Percentiles rank a stretch among this genome's conserved stretches.
These are phyloP conservation scores for Penicillium cinerascens DNA, from an alignment of 495 filamentous ascomycete species.

Conservation along the genomic window DNA sequence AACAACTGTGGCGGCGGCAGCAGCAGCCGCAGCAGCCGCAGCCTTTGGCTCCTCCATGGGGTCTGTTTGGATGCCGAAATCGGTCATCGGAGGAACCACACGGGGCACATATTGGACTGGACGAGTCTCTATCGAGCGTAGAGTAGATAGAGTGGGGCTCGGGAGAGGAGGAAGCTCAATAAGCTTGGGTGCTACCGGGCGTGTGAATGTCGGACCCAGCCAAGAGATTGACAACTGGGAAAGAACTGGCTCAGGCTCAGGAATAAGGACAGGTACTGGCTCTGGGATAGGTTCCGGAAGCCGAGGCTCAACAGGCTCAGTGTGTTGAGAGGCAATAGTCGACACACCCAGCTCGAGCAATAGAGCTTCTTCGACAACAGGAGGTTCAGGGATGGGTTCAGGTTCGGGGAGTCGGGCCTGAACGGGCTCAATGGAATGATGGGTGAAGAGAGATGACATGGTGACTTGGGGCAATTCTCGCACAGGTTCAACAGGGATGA, in stretches of 20 bases:
- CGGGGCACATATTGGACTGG: slow-evolving; percentile 26
- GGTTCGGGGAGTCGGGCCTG: slow-evolving; percentile 13
- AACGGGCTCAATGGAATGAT: slow-evolving; percentile 24
- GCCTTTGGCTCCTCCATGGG: slow-evolving; percentile 16
- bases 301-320: slow-evolving; percentile 42
- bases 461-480: slow-evolving; percentile 22
- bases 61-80: slow-evolving; percentile 24
- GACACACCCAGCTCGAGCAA: slow-evolving; percentile 43
- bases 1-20: slow-evolving; percentile 20
- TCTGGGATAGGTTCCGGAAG: slow-evolving; percentile 22
- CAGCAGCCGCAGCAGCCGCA: slow-evolving; percentile 16
- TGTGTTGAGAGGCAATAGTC: slow-evolving; percentile 44
- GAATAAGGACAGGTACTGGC: slow-evolving; percentile 25
- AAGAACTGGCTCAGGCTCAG: slow-evolving; percentile 28
- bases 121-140: slow-evolving; percentile 40
- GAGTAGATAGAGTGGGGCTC: slow-evolving; percentile 33
- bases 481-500: slow-evolving; percentile 7
- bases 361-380: slow-evolving; percentile 8
- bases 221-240: slow-evolving; percentile 32
- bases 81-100: slow-evolving; percentile 16
- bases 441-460: slow-evolving; percentile 22
- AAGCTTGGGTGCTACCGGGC: slow-evolving; percentile 29
- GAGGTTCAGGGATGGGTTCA: slow-evolving; percentile 11
- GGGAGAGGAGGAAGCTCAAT: slow-evolving; percentile 13
- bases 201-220: slow-evolving; percentile 32